Percentiles rank a stretch among this genome's conserved stretches.
Evolutionary conservation across 169 alveolate genomes (phyloP).

Genomic region (Eimeria brunetti): DNA sequence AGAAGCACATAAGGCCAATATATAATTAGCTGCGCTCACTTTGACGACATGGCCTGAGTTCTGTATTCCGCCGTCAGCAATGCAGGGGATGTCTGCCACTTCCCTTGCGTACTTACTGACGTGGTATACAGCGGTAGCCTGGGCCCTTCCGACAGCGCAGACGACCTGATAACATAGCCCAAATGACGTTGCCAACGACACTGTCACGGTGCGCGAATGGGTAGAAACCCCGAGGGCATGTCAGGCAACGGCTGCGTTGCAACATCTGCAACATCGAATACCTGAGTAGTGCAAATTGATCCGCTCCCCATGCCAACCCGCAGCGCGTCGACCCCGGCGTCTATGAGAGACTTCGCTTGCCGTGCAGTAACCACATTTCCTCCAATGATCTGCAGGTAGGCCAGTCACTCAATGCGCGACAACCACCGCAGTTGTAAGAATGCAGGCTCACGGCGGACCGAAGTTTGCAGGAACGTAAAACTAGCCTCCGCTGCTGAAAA

Average conservation of each 20-base stretch:
- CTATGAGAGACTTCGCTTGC: constrained; percentile 90
- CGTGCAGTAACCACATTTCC: constrained; percentile 96
- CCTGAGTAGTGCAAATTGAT: constrained; percentile 97
- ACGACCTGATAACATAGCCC: constrained; percentile 83
- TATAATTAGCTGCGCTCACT: constrained; percentile 79
- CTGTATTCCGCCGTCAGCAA: constrained; percentile 97
- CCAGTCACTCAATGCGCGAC: background rate
- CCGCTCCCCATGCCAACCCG: constrained; percentile 97
- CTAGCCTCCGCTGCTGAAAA: background rate
- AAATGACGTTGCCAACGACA: background rate
- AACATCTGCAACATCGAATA: background rate
- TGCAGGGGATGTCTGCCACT: constrained; percentile 89
- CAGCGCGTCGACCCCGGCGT: constrained; percentile 85
- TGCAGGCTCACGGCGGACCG: background rate
- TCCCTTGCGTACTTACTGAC: constrained; percentile 92
- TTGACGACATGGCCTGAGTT: constrained; percentile 96
- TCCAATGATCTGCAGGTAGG: constrained; percentile 88
- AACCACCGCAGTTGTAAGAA: background rate
- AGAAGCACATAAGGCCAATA: background rate
- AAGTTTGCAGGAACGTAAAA: background rate
- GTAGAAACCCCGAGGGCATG: background rate
- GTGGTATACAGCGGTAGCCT: constrained; percentile 95
- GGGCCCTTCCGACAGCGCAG: constrained; percentile 95
- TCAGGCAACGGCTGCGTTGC: background rate
- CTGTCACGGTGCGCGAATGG: background rate